Conservation (phyloP, 345 rosid genomes). For the Kandelia obovata region DNA sequence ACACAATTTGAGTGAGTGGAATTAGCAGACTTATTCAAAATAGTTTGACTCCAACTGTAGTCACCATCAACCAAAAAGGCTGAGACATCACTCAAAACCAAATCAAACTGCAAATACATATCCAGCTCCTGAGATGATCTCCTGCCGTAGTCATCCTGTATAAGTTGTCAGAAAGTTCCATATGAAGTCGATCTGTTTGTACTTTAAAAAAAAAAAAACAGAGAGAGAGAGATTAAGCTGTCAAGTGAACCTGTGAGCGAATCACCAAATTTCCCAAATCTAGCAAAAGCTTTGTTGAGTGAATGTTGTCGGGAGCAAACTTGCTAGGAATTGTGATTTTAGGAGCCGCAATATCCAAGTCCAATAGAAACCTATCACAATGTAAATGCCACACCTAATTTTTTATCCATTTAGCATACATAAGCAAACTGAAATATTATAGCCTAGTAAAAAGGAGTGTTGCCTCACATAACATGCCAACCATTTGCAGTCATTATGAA, state of each 20-base stretch:
- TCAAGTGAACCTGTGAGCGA: slow-evolving; percentile 64
- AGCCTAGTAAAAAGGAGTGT: neutral
- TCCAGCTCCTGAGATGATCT: slow-evolving; percentile 51
- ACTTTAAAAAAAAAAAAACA: neutral
- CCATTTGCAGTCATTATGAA: neutral
- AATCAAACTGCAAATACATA: slow-evolving; percentile 87
- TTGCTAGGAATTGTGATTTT: slow-evolving; percentile 96
- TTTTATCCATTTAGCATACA: neutral
- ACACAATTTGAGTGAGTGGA: slow-evolving; percentile 29
- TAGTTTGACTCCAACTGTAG: slow-evolving; percentile 60
- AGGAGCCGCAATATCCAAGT: slow-evolving; percentile 98
- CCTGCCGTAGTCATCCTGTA: slow-evolving; percentile 65
- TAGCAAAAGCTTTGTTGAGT: slow-evolving; percentile 83
- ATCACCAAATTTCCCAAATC: slow-evolving; percentile 95
- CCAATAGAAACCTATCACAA: slow-evolving; percentile 73
- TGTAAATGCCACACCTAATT: slow-evolving; percentile 14
- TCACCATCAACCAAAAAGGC: slow-evolving; percentile 96
- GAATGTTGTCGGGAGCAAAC: slow-evolving; percentile 61
- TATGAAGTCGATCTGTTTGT: slow-evolving; percentile 5
- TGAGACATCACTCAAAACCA: slow-evolving; percentile 87
- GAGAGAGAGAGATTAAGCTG: slow-evolving; percentile 8
- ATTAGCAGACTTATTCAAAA: slow-evolving; percentile 31
- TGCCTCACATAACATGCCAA: neutral
- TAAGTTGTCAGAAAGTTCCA: slow-evolving; percentile 15
- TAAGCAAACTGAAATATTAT: neutral